Evolutionary conservation across 768 basidiomycete species (phyloP).

Genomic region (Coprinopsis marcescibilis): DNA sequence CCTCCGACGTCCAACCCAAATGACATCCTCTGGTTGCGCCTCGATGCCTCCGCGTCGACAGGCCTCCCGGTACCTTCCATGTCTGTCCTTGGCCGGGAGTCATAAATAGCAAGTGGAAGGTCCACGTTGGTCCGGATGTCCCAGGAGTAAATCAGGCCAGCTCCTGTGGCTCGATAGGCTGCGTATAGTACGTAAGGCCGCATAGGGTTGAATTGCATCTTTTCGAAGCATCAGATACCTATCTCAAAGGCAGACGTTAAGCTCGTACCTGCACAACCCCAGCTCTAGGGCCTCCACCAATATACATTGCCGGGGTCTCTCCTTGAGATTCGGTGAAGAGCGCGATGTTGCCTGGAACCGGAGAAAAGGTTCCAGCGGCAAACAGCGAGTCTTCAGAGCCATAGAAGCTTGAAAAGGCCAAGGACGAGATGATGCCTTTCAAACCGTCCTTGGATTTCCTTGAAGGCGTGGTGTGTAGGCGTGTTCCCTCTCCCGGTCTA

Average conservation of each 20-base stretch:
- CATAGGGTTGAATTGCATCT: constrained; percentile 62
- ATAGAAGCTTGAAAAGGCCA: constrained; percentile 67
- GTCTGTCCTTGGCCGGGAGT: constrained; percentile 4
- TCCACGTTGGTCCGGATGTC: constrained; percentile 63
- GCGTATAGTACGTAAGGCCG: constrained; percentile 72
- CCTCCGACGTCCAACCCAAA: constrained; percentile 77
- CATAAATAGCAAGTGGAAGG: constrained; percentile 34
- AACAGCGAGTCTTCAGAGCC: constrained; percentile 50
- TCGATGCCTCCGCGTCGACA: constrained; percentile 3
- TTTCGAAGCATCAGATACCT: neutral
- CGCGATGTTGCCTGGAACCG: constrained; percentile 52
- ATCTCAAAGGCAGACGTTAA: neutral
- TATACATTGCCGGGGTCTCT: constrained; percentile 49
- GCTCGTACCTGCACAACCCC: constrained; percentile 50
- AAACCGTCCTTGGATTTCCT: constrained; percentile 81
- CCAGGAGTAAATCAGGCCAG: constrained; percentile 62
- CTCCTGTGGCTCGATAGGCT: constrained; percentile 60
- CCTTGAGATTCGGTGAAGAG: constrained; percentile 59
- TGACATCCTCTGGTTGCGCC: constrained; percentile 70
- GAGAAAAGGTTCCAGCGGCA: constrained; percentile 73
- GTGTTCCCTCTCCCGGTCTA: constrained; percentile 60
- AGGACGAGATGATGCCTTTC: constrained; percentile 85
- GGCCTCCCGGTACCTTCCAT: constrained; percentile 6
- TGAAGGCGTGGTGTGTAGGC: constrained; percentile 64
- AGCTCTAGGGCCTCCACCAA: constrained; percentile 49